Evolutionary conservation across 345 rosid genomes (phyloP), one percentile per base, ranked within the genome.

Genomic region (Clarkia xantiana): DNA sequence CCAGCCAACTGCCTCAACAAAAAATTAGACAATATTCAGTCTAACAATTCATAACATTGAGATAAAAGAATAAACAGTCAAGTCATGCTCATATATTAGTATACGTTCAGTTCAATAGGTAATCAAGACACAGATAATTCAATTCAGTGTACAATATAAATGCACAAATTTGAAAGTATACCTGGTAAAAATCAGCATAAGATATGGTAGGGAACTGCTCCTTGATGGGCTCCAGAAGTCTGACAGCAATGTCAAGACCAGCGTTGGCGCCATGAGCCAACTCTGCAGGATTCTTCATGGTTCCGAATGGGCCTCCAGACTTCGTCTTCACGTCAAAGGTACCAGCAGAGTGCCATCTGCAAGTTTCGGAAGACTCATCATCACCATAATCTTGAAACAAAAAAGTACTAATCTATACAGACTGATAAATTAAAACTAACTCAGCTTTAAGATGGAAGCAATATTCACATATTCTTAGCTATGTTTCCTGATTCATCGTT

Each of bases 311-410:
- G 40, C 97, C 97, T 2, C 97, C 97, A 18, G 94, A 79, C 67
- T 63, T 90, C 2, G 91, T 62, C 68, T 71, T 67, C 61, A 77
- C 82, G 44, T 90, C 97, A 45, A 52, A 90, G 1, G 97, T 90
- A 41, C 97, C 97, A 44, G 97, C 94, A 2, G 97, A 83, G 80
- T 90, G 97, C 97, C 97, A 86, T 29, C 97, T 90, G 76, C 0
- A 48, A 9, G 39, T 6, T 13, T 29, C 23, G 51, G 9, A 10
- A 16, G 5, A 29, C 5, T 29, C 36, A 29, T 29, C 36, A 29
- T 29, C 36, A 29, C 36, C 36, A 29, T 29, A 29, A 23, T 6
- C 29, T 23, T 3, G 29, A 29, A 29, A 29, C 8, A 29, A 29
- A 29, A 1, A 29, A 7, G 1, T 29, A 29, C 0, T 7, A 3